Evolutionary conservation across 2,329 filamentous ascomycete species (phyloP), one percentile per base, ranked within the genome.

Genomic region (Diaporthe humulicola): DNA sequence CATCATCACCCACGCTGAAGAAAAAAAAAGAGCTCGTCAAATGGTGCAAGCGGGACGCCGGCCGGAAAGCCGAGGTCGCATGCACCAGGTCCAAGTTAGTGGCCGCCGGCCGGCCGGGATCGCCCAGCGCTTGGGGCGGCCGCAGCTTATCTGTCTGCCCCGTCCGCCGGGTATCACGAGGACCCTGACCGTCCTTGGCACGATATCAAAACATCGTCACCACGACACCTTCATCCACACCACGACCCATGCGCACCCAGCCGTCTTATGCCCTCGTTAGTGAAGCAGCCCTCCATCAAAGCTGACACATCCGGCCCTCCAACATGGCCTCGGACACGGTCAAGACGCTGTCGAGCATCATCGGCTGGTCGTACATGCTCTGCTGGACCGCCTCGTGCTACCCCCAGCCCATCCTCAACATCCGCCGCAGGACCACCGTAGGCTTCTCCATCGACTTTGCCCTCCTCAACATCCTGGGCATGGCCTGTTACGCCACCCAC

Each of bases 371-470:
- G 1, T 73, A 73, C 61, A 69, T 73, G 71, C 71, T 73, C 19
- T 73, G 71, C 28, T 73, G 71, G 71, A 73, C 71, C 0, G 61
- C 71, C 1, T 73, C 71, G 1, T 73, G 28, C 28, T 73, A 73
- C 60, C 71, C 71, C 19, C 71, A 73, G 48, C 28, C 25, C 50
- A 17, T 73, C 17, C 71, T 73, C 38, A 73, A 73, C 61, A 54
- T 61, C 45, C 71, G 71, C 52, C 71, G 71, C 52, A 58, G 28
- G 14, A 73, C 60, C 5, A 73, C 71, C 1, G 50, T 54, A 15
- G 71, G 71, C 10, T 73, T 73, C 25, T 73, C 71, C 40, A 73
- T 73, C 40, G 71, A 73, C 71, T 73, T 73, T 33, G 28, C 61
- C 50, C 30, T 73, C 1, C 61, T 73, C 28, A 73, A 73, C 42